Percentiles rank a stretch among this genome's conserved stretches.
These are phyloP conservation scores for Trypanosoma cruzi DNA, from an alignment of 208 protist species.

Conservation along the genomic window DNA sequence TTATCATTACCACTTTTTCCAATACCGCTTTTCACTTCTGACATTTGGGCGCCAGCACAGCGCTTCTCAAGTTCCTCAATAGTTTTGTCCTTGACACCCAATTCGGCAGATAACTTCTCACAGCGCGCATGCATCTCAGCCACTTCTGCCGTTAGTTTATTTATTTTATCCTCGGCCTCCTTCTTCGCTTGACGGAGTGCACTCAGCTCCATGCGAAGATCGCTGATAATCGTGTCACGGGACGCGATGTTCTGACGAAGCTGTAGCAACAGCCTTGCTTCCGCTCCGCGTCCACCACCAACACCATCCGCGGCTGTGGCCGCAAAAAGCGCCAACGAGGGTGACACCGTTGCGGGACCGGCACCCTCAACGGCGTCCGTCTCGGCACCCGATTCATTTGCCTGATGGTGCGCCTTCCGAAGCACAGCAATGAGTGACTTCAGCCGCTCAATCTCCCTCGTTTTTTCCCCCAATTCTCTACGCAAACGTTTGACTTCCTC, in stretches of 20 bases:
- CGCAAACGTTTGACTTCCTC: constrained; percentile 57
- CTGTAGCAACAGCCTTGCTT: constrained; percentile 35
- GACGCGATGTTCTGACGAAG: constrained; percentile 72
- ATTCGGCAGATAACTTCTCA: constrained; percentile 20
- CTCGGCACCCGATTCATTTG: background rate
- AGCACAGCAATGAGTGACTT: constrained; percentile 1
- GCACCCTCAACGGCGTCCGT: background rate
- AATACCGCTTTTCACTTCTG: background rate
- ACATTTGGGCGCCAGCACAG: background rate
- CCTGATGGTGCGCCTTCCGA: background rate
- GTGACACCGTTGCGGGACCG: background rate
- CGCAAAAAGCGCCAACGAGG: constrained; percentile 23
- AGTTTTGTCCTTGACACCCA: constrained; percentile 8
- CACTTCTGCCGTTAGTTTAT: constrained; percentile 2
- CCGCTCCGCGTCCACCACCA: background rate
- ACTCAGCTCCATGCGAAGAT: constrained; percentile 44
- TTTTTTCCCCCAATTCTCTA: constrained; percentile 36
- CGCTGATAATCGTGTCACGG: constrained; percentile 70
- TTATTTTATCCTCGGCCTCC: constrained; percentile 22
- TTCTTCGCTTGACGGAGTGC: constrained; percentile 31
- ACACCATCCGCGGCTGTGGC: background rate
- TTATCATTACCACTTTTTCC: background rate
- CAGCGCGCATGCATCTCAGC: constrained; percentile 1
- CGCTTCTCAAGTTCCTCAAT: constrained; percentile 33
- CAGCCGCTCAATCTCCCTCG: constrained; percentile 36